Conservation (phyloP, 139 green algal genomes). For the Ettlia oleoabundans region DNA sequence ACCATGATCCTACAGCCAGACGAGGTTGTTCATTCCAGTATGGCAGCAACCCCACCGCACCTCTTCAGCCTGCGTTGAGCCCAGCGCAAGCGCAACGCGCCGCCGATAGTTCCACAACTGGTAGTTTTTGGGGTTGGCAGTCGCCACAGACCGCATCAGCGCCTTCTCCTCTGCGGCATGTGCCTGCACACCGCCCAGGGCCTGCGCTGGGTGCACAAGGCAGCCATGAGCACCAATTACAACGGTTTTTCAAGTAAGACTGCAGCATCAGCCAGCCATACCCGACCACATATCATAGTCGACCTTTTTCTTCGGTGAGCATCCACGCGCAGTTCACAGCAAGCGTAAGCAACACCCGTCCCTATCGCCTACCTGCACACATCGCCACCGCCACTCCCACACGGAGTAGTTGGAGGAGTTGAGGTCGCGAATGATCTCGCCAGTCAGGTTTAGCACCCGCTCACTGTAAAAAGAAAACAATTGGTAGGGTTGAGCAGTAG, state of each 20-base stretch:
- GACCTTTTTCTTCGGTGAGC: too few relatives aligned
- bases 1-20: neutral
- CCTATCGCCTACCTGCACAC: constrained; percentile 32
- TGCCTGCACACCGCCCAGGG: constrained; percentile 45
- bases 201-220: neutral
- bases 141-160: constrained; percentile 45
- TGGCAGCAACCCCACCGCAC: constrained; percentile 37
- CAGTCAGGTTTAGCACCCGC: constrained; percentile 69
- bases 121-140: constrained; percentile 87
- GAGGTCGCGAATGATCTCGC: constrained; percentile 63
- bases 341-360: neutral
- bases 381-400: constrained; percentile 75
- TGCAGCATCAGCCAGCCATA: too few relatives aligned
- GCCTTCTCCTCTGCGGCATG: constrained; percentile 26
- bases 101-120: constrained; percentile 92
- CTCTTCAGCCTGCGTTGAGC: constrained; percentile 39
- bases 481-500: too few relatives aligned
- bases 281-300: too few relatives aligned
- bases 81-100: constrained; percentile 58
- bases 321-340: too few relatives aligned
- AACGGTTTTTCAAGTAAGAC: too few relatives aligned
- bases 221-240: neutral
- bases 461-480: constrained; percentile 50
- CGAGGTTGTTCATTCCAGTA: too few relatives aligned
- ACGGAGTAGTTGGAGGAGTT: constrained; percentile 86